These are phyloP conservation scores for Cardamine resedifolia DNA, from an alignment of 345 rosid species.

Conservation along the genomic window DNA sequence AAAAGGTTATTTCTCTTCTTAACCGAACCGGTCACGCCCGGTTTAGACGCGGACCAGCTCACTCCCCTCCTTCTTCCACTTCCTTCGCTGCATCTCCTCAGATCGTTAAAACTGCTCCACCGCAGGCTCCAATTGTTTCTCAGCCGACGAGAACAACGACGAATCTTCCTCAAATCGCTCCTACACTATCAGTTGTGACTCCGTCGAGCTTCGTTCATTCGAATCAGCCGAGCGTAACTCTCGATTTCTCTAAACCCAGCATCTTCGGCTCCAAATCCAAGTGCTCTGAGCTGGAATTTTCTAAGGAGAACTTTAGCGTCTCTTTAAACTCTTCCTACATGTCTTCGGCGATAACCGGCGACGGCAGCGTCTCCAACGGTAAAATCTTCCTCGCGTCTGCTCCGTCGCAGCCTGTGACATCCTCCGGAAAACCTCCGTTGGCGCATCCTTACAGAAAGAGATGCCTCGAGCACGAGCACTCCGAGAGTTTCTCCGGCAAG, in stretches of 20 bases:
- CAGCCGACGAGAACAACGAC: conserved; percentile 14
- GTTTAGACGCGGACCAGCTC: conserved; percentile 76
- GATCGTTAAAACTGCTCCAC: conserved; percentile 10
- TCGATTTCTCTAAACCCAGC: conserved; percentile 73
- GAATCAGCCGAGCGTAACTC: conserved; percentile 64
- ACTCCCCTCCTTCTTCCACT: conserved; percentile 39
- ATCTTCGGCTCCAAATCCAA: conserved; percentile 47
- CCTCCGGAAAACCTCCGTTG: conserved; percentile 78
- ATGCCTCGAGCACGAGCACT: conserved; percentile 67
- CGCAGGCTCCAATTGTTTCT: conserved; percentile 17
- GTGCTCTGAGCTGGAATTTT: conserved; percentile 55
- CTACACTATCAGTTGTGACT: conserved; percentile 3
- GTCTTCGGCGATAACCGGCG: conserved; percentile 89
- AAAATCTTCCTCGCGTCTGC: conserved; percentile 55
- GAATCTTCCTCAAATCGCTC: conserved; percentile 10
- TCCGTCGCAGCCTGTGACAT: conserved; percentile 41
- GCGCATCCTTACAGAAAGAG: conserved; percentile 64
- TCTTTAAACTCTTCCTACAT: conserved; percentile 86
- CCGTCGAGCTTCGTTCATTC: conserved; percentile 51
- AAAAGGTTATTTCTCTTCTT: conserved; percentile 67
- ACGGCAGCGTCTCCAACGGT: conserved; percentile 91
- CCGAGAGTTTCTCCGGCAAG: conserved; percentile 54
- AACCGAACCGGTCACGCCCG: conserved; percentile 92
- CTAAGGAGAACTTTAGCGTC: conserved; percentile 71
- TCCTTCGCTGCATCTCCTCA: conserved; percentile 33